These are phyloP conservation scores for Saprolegnia parasitica DNA, from an alignment of 352 stramenopile species.

Conservation along the genomic window DNA sequence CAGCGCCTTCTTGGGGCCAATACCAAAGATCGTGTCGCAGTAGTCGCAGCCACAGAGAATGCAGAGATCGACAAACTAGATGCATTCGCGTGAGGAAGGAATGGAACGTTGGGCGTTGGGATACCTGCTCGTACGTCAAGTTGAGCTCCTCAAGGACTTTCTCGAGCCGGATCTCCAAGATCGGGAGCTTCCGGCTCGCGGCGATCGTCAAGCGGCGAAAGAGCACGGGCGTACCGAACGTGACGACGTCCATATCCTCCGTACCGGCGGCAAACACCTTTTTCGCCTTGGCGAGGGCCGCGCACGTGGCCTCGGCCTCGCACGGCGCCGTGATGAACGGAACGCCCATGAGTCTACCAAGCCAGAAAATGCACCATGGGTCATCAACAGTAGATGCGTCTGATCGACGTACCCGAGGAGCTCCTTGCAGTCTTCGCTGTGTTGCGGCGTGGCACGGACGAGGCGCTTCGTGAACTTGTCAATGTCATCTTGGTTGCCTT, in stretches of 20 bases:
- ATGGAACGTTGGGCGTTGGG: background rate
- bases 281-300: constrained; percentile 87
- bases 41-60: constrained; percentile 99
- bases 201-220: constrained; percentile 89
- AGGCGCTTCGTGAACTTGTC: constrained; percentile 92
- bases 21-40: constrained; percentile 95
- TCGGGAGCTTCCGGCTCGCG: constrained; percentile 84
- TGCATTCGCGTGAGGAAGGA: background rate
- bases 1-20: constrained; percentile 97
- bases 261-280: constrained; percentile 94
- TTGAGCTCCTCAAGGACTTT: constrained; percentile 91
- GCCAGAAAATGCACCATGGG: background rate
- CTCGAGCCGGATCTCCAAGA: constrained; percentile 87
- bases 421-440: constrained; percentile 93
- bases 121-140: constrained; percentile 81
- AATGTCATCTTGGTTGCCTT: constrained; percentile 86
- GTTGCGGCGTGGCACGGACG: constrained; percentile 84
- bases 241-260: constrained; percentile 99
- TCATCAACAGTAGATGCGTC: constrained; percentile 30
- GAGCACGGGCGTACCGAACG: constrained; percentile 95
- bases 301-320: constrained; percentile 98
- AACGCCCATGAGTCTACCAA: constrained; percentile 89
- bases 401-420: constrained; percentile 50
- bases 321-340: constrained; percentile 95
- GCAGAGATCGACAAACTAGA: constrained; percentile 98